Conservation (phyloP, 73 alveolate genomes). For the Paramecium bursaria region DNA sequence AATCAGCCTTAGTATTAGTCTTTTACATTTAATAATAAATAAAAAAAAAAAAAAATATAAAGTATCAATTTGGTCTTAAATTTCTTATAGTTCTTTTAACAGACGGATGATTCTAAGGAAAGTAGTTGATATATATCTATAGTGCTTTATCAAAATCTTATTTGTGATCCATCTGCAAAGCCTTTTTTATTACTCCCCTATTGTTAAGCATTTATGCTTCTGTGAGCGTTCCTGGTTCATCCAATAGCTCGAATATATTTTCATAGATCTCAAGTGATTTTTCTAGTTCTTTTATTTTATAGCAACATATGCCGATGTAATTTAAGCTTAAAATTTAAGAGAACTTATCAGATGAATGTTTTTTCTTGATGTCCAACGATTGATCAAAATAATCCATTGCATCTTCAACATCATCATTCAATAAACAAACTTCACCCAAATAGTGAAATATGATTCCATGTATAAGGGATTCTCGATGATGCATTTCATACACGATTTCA, state of each 20-base stretch:
- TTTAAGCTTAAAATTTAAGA: conserved; percentile 33
- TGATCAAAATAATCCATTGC: conserved; percentile 38
- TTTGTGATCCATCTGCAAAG: background rate
- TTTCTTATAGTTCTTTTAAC: conserved; percentile 34
- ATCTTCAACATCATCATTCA: conserved; percentile 16
- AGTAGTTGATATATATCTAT: background rate
- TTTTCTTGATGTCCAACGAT: conserved; percentile 26
- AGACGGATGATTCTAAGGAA: background rate
- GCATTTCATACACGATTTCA: background rate
- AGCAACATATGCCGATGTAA: conserved; percentile 35
- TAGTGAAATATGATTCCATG: conserved; percentile 24
- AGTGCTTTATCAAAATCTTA: background rate
- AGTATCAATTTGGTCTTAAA: too few relatives aligned
- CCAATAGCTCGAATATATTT: background rate
- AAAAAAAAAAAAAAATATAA: too few relatives aligned
- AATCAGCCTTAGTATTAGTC: too few relatives aligned
- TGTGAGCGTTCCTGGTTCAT: background rate
- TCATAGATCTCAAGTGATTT: background rate
- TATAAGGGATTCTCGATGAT: background rate
- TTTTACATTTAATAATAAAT: too few relatives aligned
- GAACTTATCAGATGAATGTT: conserved; percentile 14
- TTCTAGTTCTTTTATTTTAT: background rate
- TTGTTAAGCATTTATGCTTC: conserved; percentile 40
- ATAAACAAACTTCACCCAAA: background rate
- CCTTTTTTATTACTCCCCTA: background rate